Base-by-base conservation (phyloP, 257 asterid genomes). In the Jacaranda mimosifolia region DNA sequence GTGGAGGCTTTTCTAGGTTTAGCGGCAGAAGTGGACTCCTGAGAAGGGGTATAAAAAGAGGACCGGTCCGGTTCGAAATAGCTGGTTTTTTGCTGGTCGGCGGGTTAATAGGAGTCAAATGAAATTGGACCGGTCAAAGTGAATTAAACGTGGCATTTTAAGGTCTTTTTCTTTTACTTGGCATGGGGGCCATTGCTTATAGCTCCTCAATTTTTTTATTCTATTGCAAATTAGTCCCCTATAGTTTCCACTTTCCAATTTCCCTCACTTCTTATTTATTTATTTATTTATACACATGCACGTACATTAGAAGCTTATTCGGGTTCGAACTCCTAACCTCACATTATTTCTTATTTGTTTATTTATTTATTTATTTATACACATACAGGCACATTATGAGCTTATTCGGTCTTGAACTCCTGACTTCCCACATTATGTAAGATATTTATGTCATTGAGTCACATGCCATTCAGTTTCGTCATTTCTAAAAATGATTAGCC, bases 131-230 rank as follows among this genome's bases (percentile, higher is more conserved):
- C 14, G 55, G 64, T 35, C 73, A 66, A 71, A 52, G 58, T 0
- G 52, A n/a, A 21, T 14, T 38, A 32, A 7, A 72, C 73, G 79
- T 68, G 77, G 82, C 65, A 66, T 14, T 32, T 38, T 81, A 4
- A 63, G 63, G 65, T 75, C 17, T 36, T 43, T 71, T 65, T 15
- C 21, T 18, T 43, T 69, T 69, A 62, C 84, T 80, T 80, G 84
- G 70, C 70, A 45, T 55, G 32, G 84, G 68, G 78, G 78, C 57
- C 59, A 77, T 81, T 81, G 82, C 79, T 39, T 1, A 12, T 58
- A 26, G 68, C 36, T 77, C 68, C 82, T 65, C 67, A 4, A 9
- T 36, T 32, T 71, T 40, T 60, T 70, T 39, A 5, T 39, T 58
- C 70, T 42, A 63, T 81, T 70, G 0, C 56, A 42, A 17, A 60